These are phyloP conservation scores for Aaosphaeria arxii DNA, from an alignment of 2,329 filamentous ascomycete genomes.

Conservation along the genomic window DNA sequence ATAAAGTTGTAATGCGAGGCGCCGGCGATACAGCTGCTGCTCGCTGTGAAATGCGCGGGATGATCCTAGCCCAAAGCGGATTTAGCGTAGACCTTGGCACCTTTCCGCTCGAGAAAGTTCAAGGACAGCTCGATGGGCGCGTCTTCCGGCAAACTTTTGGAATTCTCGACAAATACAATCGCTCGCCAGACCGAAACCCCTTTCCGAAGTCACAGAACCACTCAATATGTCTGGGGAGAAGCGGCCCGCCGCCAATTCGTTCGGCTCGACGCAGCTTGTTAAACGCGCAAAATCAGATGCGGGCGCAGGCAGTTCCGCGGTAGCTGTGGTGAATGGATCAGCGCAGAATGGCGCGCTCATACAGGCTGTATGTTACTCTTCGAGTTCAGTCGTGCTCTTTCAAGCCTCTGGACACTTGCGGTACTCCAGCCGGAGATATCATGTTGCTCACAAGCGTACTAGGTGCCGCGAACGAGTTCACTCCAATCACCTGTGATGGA, in stretches of 20 bases:
- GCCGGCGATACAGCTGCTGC: background rate
- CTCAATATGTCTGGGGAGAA: slow-evolving; percentile 86
- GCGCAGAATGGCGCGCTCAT: slow-evolving; percentile 62
- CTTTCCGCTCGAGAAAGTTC: background rate
- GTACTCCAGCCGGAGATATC: too few species aligned
- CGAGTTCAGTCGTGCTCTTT: background rate
- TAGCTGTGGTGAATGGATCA: slow-evolving; percentile 57
- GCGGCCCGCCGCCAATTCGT: slow-evolving; percentile 81
- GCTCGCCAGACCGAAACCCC: too few species aligned
- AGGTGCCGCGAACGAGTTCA: slow-evolving; percentile 77
- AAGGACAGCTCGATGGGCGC: background rate
- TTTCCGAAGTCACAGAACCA: background rate
- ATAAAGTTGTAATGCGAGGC: slow-evolving; percentile 13
- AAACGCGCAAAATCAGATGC: slow-evolving; percentile 81
- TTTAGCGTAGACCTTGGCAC: background rate
- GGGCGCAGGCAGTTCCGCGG: slow-evolving; percentile 51
- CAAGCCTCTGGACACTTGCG: too few species aligned
- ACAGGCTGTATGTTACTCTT: slow-evolving; percentile 57
- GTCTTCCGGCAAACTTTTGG: background rate
- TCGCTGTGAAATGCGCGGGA: slow-evolving; percentile 1
- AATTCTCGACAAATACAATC: too few species aligned
- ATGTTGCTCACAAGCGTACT: slow-evolving; percentile 3
- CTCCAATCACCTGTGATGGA: slow-evolving; percentile 94
- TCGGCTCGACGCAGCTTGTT: slow-evolving; percentile 74
- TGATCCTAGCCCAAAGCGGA: background rate